These are phyloP conservation scores for Bassia scoparia DNA, from an alignment of 148 eudicot genomes.

Conservation along the genomic window DNA sequence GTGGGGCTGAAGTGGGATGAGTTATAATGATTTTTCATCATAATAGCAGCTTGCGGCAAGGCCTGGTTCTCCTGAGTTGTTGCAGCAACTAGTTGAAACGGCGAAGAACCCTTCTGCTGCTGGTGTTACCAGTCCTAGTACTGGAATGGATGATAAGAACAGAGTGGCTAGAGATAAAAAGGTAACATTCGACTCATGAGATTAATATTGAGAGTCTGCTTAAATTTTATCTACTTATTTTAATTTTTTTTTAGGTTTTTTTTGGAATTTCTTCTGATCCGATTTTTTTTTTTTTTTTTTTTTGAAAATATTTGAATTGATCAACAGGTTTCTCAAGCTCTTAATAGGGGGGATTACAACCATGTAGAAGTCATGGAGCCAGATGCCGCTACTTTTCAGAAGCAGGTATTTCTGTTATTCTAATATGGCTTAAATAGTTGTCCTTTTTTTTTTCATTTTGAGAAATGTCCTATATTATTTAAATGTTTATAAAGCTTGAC, in stretches of 20 bases:
- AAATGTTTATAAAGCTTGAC: neutral
- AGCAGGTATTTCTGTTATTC: constrained; percentile 49
- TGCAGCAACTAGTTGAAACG: constrained; percentile 81
- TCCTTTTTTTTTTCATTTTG: neutral
- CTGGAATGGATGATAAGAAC: constrained; percentile 56
- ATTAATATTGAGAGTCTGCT: neutral
- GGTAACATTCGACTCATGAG: constrained; percentile 30
- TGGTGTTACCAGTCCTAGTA: constrained; percentile 38
- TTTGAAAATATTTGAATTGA: no score
- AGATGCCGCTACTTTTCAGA: constrained; percentile 67
- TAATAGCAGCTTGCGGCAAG: constrained; percentile 69
- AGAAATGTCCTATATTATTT: neutral
- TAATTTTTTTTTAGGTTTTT: no score
- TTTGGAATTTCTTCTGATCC: no score
- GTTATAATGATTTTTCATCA: constrained; percentile 7
- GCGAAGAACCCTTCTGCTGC: constrained; percentile 67
- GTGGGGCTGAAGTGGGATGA: neutral
- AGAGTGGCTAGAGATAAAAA: constrained; percentile 67
- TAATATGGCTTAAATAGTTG: neutral
- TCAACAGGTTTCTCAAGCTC: constrained; percentile 54
- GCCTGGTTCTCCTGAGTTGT: constrained; percentile 92
- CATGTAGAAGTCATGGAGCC: constrained; percentile 49
- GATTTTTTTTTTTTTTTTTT: no score
- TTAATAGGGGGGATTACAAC: constrained; percentile 63
- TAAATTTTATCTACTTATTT: no score